A percentile compares a stretch with the other conserved stretches of the same genome.
Evolutionary conservation across 257 asterid species (phyloP).

Genomic region (Galeopsis tetrahit): DNA sequence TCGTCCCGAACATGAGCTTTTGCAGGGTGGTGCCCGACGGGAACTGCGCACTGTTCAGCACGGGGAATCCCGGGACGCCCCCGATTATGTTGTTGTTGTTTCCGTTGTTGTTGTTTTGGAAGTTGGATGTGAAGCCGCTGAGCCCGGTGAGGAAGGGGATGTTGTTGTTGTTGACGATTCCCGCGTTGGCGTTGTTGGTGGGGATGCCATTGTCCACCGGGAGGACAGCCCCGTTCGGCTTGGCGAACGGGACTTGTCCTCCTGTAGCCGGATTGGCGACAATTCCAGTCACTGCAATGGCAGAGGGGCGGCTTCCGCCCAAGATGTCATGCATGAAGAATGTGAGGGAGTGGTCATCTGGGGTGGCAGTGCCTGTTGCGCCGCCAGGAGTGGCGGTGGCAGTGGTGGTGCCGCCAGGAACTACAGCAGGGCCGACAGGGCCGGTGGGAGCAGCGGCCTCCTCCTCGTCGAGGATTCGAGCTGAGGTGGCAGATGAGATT

Average conservation of each 20-base stretch:
- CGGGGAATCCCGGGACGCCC: constrained; percentile 71
- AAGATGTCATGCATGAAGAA: constrained; percentile 93
- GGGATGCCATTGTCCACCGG: constrained; percentile 65
- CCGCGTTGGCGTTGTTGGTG: constrained; percentile 67
- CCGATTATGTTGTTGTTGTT: constrained; percentile 57
- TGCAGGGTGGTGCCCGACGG: constrained; percentile 69
- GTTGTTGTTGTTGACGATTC: constrained; percentile 79
- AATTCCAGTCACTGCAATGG: constrained; percentile 77
- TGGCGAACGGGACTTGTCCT: constrained; percentile 89
- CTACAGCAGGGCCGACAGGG: background rate
- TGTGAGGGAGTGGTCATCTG: constrained; percentile 54
- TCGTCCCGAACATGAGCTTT: constrained; percentile 88
- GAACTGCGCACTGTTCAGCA: constrained; percentile 62
- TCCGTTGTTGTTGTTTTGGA: constrained; percentile 55
- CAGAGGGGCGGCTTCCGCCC: constrained; percentile 85
- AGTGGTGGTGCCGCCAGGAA: constrained; percentile 26
- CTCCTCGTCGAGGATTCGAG: constrained; percentile 40
- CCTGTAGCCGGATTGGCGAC: constrained; percentile 77
- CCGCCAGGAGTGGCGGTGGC: constrained; percentile 19
- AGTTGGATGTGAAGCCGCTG: constrained; percentile 63
- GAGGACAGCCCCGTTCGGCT: constrained; percentile 85
- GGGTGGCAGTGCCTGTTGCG: constrained; percentile 1
- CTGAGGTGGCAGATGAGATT: constrained; percentile 32
- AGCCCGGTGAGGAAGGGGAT: constrained; percentile 87
- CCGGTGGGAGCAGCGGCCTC: constrained; percentile 6